phyloP scores from a whole-genome alignment of 1,284 basidiomycete species.

The Rhodotorula sp. region DNA sequence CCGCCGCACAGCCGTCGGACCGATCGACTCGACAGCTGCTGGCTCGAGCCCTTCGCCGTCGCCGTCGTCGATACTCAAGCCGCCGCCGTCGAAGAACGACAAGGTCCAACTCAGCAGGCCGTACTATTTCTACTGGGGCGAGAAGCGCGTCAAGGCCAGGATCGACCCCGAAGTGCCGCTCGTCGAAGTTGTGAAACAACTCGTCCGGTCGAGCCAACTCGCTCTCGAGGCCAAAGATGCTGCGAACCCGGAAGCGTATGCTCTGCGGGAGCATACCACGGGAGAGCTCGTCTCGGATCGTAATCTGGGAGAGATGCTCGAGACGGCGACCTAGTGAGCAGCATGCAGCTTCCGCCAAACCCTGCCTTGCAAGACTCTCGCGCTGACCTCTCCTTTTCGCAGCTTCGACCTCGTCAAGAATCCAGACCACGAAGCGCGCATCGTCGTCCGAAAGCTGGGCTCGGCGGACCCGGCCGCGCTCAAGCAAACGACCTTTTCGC shows the following conservation, averaged over 20 bases:
- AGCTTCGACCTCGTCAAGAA: slow-evolving; percentile 69
- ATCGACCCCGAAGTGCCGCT: slow-evolving; percentile 47
- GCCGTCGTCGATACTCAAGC: neutral
- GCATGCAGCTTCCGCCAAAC: neutral
- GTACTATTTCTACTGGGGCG: slow-evolving; percentile 28
- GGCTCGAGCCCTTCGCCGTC: neutral
- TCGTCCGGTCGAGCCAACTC: slow-evolving; percentile 57
- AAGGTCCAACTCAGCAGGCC: neutral
- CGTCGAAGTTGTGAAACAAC: slow-evolving; percentile 47
- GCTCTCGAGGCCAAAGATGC: slow-evolving; percentile 48
- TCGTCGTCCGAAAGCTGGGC: slow-evolving; percentile 71
- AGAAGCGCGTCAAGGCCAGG: slow-evolving; percentile 42
- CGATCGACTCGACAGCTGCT: neutral
- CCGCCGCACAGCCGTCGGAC: neutral
- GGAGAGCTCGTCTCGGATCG: slow-evolving; percentile 71
- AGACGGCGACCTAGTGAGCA: slow-evolving; percentile 11
- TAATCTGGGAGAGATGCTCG: slow-evolving; percentile 59
- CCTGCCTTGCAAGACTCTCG: neutral
- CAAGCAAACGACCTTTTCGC: slow-evolving; percentile 69
- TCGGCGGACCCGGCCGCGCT: slow-evolving; percentile 58
- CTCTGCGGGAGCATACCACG: slow-evolving; percentile 64
- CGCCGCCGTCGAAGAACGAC: no score
- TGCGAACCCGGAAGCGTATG: slow-evolving; percentile 57
- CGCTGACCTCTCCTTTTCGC: neutral
- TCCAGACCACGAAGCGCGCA: slow-evolving; percentile 74